Conservation (phyloP, 2,329 filamentous ascomycete species). For the Chrysoporthe austroafricana region DNA sequence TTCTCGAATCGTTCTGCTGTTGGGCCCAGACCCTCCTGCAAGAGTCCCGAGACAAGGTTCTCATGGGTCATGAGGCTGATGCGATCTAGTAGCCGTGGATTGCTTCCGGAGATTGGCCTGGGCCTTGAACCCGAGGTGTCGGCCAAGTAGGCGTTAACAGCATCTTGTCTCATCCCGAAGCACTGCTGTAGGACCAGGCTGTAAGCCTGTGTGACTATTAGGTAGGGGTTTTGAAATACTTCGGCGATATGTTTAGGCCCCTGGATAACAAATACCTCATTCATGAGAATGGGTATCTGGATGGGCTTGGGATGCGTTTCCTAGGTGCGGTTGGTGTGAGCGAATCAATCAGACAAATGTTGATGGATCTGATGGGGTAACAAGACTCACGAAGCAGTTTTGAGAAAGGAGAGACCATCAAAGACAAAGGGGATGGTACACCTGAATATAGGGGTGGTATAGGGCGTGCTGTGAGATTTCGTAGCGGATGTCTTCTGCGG, state of each 20-base stretch:
- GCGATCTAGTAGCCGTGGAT: neutral
- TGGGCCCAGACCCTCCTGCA: neutral
- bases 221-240: neutral
- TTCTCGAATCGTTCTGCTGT: neutral
- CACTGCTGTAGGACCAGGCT: conserved; percentile 1
- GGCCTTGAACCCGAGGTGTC: neutral
- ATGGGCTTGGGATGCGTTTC: neutral
- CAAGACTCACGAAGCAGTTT: neutral
- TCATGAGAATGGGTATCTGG: neutral
- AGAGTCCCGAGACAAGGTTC: conserved; percentile 2
- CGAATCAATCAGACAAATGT: neutral
- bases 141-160: neutral
- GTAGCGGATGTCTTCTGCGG: neutral
- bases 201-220: neutral
- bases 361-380: neutral
- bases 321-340: neutral
- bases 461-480: neutral
- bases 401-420: neutral
- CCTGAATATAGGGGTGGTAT: neutral
- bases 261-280: neutral
- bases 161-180: neutral
- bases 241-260: neutral
- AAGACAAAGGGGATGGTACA: conserved; percentile 1
- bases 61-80: conserved; percentile 1
- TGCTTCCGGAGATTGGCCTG: neutral